A percentile compares a stretch with the other conserved stretches of the same genome.
These are phyloP conservation scores for Botrytis elliptica DNA, from an alignment of 2,329 filamentous ascomycete genomes.

Conservation along the genomic window DNA sequence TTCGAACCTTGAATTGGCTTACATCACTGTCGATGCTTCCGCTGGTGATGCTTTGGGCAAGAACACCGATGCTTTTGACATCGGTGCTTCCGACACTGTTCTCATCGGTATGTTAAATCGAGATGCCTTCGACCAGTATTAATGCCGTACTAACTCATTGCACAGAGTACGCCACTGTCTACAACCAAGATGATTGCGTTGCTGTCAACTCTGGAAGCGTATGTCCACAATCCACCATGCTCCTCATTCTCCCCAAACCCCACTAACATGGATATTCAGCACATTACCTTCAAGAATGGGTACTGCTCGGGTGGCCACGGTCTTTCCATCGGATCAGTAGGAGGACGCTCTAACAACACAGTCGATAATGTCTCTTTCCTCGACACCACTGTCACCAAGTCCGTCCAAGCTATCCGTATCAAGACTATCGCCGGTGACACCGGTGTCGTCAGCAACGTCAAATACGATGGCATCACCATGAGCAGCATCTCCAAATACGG, in stretches of 20 bases:
- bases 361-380: not conserved
- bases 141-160: not conserved
- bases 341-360: not conserved
- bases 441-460: not conserved
- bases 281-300: not conserved
- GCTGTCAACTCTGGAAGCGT: not conserved
- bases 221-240: not conserved
- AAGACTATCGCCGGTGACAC: not conserved
- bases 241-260: not conserved
- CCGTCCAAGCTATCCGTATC: not conserved
- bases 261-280: not conserved
- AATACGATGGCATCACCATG: not conserved
- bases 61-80: not conserved
- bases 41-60: not conserved
- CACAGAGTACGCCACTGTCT: not conserved
- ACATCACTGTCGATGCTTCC: not conserved
- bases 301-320: not conserved
- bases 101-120: not conserved
- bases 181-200: not conserved
- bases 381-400: not conserved
- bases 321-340: not conserved
- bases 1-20: not conserved
- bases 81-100: not conserved
- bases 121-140: not conserved
- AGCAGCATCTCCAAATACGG: not conserved